Percentiles rank a stretch among this genome's conserved stretches.
Conservation (phyloP, 805 yeast species). For the Ogataea paraovalis region DNA sequence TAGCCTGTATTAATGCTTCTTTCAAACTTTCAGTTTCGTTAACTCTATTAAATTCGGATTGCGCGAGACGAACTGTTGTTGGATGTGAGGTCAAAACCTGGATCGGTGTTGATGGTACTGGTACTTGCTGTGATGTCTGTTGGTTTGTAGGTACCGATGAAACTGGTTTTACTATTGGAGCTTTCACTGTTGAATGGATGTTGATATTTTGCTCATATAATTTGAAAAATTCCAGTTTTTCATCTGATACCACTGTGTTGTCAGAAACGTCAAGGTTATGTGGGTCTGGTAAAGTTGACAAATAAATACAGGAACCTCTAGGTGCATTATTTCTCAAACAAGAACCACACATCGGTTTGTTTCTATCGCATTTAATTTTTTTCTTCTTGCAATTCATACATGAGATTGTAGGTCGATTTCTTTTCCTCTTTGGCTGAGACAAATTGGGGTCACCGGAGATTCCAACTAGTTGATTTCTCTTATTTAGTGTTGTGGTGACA, state of each 20-base stretch:
- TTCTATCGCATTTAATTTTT: conserved; percentile 42
- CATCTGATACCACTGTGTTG: not conserved
- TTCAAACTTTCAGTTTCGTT: not conserved
- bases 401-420: conserved; percentile 45
- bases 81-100: too few species aligned
- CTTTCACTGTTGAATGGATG: too few species aligned
- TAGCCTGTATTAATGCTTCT: not conserved
- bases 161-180: too few species aligned
- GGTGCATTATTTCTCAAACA: conserved; percentile 24
- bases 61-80: not conserved
- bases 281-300: conserved; percentile 4
- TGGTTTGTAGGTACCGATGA: too few species aligned
- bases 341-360: conserved; percentile 32
- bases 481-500: conserved; percentile 16
- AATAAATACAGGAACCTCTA: conserved; percentile 23
- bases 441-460: conserved; percentile 11
- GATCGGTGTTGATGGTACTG: too few species aligned
- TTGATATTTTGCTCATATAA: too few species aligned
- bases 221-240: not conserved
- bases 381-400: conserved; percentile 41
- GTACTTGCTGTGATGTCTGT: too few species aligned
- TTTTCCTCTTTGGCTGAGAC: conserved; percentile 27
- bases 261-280: not conserved
- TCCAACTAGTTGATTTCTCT: conserved; percentile 15
- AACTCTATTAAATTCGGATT: too few species aligned